These are phyloP conservation scores for Boehmeria nivea DNA, from an alignment of 306 rosid genomes.

Conservation along the genomic window DNA sequence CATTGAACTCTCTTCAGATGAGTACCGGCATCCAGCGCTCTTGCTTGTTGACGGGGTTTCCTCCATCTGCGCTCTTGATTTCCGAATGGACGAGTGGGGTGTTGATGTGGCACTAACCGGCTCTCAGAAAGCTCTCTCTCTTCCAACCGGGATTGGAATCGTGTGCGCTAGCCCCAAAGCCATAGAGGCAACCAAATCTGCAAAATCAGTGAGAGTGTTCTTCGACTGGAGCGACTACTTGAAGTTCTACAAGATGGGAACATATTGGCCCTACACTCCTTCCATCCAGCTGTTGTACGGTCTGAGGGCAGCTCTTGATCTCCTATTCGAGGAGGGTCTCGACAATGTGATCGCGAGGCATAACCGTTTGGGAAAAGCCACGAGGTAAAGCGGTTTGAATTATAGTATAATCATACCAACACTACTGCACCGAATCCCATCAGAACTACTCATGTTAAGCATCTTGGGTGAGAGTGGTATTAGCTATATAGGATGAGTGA, in stretches of 20 bases:
- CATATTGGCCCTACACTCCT: slow-evolving; percentile 99
- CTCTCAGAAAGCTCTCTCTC: slow-evolving; percentile 98
- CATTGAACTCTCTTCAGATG: slow-evolving; percentile 46
- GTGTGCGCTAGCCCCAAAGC: slow-evolving; percentile 93
- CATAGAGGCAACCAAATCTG: slow-evolving; percentile 75
- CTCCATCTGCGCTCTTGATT: slow-evolving; percentile 93
- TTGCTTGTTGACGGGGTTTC: slow-evolving; percentile 96
- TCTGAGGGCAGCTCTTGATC: slow-evolving; percentile 79
- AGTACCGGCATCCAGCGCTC: slow-evolving; percentile 88
- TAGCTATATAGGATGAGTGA: no score
- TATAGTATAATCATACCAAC: not conserved
- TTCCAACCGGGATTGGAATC: slow-evolving; percentile 91
- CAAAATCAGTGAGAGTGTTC: slow-evolving; percentile 85
- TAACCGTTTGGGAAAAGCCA: slow-evolving; percentile 75
- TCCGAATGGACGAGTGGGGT: slow-evolving; percentile 99
- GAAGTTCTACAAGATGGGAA: slow-evolving; percentile 84
- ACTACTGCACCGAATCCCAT: not conserved
- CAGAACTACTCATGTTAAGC: no score
- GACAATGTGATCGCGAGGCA: slow-evolving; percentile 87
- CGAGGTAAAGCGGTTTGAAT: slow-evolving; percentile 44
- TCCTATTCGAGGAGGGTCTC: slow-evolving; percentile 91
- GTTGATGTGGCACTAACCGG: slow-evolving; percentile 96
- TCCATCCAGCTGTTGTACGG: slow-evolving; percentile 86
- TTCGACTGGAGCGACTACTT: slow-evolving; percentile 95
- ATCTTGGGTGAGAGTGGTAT: no score